Conservation (phyloP, 78 protist species). For the Dictyostelium citrinum region DNA sequence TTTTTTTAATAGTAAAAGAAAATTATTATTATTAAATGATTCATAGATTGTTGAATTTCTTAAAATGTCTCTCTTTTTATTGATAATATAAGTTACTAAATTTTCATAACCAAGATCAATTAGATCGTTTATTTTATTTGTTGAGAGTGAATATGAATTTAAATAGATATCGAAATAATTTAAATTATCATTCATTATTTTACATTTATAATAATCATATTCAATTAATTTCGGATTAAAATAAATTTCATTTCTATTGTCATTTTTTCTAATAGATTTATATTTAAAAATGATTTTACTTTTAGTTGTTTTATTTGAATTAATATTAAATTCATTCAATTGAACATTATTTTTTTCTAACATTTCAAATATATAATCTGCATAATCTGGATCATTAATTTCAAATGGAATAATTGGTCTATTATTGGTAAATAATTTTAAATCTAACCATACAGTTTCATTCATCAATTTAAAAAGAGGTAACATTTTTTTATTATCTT, state of each 20-base stretch:
- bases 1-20: not conserved
- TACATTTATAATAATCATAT: not conserved
- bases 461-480: not conserved
- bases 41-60: not conserved
- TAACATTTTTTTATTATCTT: not conserved
- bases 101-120: not conserved
- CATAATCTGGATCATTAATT: not conserved
- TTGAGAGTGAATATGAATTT: not conserved
- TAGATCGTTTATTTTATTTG: not conserved
- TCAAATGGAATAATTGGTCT: not conserved
- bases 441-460: not conserved
- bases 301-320: not conserved
- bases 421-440: not conserved
- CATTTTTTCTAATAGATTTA: not conserved
- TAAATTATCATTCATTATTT: not conserved
- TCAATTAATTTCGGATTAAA: not conserved
- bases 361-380: not conserved
- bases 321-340: not conserved
- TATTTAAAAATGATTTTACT: not conserved
- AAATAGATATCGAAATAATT: not conserved
- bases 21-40: not conserved
- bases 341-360: not conserved
- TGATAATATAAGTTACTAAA: not conserved
- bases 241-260: not conserved
- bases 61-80: not conserved